Conservation (phyloP, 2,329 filamentous ascomycete species). For the Bipolaris bicolor region DNA sequence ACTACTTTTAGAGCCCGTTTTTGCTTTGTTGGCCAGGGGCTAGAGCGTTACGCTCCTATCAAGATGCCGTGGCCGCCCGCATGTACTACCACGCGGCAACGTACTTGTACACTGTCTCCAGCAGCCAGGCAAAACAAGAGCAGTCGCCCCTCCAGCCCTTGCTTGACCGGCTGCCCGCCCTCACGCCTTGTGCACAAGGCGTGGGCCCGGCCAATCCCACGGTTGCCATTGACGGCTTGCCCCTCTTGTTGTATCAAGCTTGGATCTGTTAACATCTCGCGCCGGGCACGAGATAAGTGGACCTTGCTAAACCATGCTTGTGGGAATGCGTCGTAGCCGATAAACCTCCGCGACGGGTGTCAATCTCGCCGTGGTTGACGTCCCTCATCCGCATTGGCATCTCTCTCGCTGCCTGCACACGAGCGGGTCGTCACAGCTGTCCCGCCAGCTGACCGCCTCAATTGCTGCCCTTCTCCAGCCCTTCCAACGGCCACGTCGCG, state of each 20-base stretch:
- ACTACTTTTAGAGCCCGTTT: conserved; percentile 42
- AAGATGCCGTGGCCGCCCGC: conserved; percentile 25
- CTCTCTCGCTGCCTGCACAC: conserved; percentile 16
- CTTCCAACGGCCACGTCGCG: conserved; percentile 28
- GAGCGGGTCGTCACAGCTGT: conserved; percentile 27
- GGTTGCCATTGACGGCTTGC: conserved; percentile 5
- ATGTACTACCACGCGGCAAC: conserved; percentile 23
- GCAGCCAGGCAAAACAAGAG: background rate
- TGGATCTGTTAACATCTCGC: conserved; percentile 11
- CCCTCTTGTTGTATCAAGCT: conserved; percentile 17
- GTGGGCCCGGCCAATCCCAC: conserved; percentile 9
- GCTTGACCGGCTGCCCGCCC: conserved; percentile 23
- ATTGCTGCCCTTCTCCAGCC: conserved; percentile 20
- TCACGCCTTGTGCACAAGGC: conserved; percentile 19
- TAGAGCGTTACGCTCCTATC: conserved; percentile 23
- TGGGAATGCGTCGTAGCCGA: conserved; percentile 11
- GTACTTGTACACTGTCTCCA: conserved; percentile 11
- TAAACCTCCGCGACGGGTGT: conserved; percentile 10
- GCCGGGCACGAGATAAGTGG: conserved; percentile 12
- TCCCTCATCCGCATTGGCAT: conserved; percentile 6
- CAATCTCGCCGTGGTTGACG: conserved; percentile 14
- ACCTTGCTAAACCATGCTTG: conserved; percentile 11
- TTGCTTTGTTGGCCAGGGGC: conserved; percentile 33
- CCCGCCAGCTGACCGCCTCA: conserved; percentile 40
- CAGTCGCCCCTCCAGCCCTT: conserved; percentile 3